Percentiles rank a stretch among this genome's conserved stretches.
These are phyloP conservation scores for Vickermania ingenoplastis DNA, from an alignment of 208 protist genomes.

Conservation along the genomic window DNA sequence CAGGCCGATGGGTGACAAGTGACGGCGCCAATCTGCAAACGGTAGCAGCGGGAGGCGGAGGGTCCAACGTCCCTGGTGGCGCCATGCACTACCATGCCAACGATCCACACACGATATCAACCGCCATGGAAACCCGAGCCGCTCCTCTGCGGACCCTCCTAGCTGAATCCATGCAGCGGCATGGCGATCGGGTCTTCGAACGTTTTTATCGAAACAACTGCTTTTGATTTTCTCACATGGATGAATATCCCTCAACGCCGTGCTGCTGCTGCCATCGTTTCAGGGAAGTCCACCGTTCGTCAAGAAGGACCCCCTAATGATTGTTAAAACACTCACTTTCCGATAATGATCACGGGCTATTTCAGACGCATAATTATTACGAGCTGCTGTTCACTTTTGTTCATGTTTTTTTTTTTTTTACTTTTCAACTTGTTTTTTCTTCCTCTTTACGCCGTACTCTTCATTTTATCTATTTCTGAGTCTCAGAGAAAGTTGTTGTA, in stretches of 20 bases:
- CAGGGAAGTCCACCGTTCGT: background rate
- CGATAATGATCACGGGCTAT: too few relatives aligned
- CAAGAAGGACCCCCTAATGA: background rate
- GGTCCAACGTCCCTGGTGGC: slow-evolving; percentile 50
- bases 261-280: background rate
- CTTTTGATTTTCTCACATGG: slow-evolving; percentile 17
- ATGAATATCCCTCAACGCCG: background rate
- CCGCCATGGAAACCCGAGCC: slow-evolving; percentile 61
- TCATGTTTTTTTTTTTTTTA: slow-evolving; percentile 14
- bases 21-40: slow-evolving; percentile 73
- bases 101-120: slow-evolving; percentile 17
- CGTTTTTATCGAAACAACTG: slow-evolving; percentile 84
- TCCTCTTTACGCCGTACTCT: background rate
- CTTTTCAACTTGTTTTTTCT: background rate
- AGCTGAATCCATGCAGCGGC: slow-evolving; percentile 54
- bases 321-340: background rate
- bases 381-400: background rate
- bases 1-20: slow-evolving; percentile 72
- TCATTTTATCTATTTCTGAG: too few relatives aligned
- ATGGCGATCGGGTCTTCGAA: slow-evolving; percentile 72
- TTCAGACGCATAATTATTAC: too few relatives aligned
- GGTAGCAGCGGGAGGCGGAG: slow-evolving; percentile 51
- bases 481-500: too few relatives aligned
- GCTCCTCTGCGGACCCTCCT: slow-evolving; percentile 45
- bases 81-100: slow-evolving; percentile 63